Conservation (phyloP, 768 basidiomycete species). For the Macrolepiota albuminosa region DNA sequence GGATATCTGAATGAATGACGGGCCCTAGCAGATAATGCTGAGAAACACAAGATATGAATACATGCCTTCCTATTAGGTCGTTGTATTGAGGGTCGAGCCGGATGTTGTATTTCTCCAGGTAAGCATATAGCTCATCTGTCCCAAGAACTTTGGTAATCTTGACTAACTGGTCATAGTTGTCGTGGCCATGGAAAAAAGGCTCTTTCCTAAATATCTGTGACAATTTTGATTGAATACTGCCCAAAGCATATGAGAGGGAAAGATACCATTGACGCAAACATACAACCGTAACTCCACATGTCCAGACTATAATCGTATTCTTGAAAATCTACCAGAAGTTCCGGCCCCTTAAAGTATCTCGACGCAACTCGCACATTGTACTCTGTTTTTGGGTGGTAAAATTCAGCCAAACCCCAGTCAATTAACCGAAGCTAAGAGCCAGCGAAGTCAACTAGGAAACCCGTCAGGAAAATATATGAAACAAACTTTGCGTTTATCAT, state of each 20-base stretch:
- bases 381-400: slow-evolving; percentile 96
- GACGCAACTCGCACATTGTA: slow-evolving; percentile 98
- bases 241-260: slow-evolving; percentile 7
- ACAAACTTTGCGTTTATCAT: slow-evolving; percentile 87
- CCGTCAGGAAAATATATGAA: background rate
- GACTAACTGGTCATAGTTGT: slow-evolving; percentile 97
- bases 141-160: slow-evolving; percentile 98
- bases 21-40: slow-evolving; percentile 2
- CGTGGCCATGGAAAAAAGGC: slow-evolving; percentile 98
- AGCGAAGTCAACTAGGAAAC: slow-evolving; percentile 8
- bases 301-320: slow-evolving; percentile 98
- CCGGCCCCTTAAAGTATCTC: slow-evolving; percentile 97
- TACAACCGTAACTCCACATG: slow-evolving; percentile 99
- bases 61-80: slow-evolving; percentile 82
- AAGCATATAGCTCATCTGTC: slow-evolving; percentile 90
- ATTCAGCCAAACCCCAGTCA: slow-evolving; percentile 98
- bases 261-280: slow-evolving; percentile 95
- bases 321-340: slow-evolving; percentile 95
- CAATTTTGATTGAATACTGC: slow-evolving; percentile 6
- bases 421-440: slow-evolving; percentile 80
- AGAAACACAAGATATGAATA: background rate
- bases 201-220: slow-evolving; percentile 95
- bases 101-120: slow-evolving; percentile 94
- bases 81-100: slow-evolving; percentile 95
- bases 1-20: slow-evolving; percentile 58